phyloP scores from a whole-genome alignment of 225 moss, liverwort and hornwort species.

The Asterella californica region DNA sequence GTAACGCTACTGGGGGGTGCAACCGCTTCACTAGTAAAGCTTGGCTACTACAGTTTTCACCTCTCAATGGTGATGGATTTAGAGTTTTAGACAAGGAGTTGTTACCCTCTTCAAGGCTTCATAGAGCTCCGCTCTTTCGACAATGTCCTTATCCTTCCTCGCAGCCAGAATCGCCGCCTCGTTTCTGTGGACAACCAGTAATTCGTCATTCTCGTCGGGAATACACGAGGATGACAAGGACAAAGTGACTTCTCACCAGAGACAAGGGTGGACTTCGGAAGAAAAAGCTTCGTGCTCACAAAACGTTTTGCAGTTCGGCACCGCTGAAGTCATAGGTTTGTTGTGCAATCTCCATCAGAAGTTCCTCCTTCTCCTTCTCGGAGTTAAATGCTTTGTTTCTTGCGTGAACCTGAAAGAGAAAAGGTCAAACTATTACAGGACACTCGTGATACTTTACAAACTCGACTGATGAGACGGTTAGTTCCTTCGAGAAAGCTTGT shows the following conservation, averaged over 20 bases:
- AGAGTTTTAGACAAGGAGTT: not conserved
- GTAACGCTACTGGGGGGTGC: not conserved
- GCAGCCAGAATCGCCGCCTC: slow-evolving; percentile 98
- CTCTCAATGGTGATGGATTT: not conserved
- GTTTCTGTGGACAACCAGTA: slow-evolving; percentile 51
- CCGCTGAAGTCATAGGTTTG: slow-evolving; percentile 87
- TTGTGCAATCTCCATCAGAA: slow-evolving; percentile 64
- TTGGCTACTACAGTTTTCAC: not conserved
- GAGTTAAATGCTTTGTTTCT: slow-evolving; percentile 91
- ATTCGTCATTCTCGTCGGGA: not conserved
- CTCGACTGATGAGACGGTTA: not conserved
- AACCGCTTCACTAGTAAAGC: not conserved
- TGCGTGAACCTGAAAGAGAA: slow-evolving; percentile 65
- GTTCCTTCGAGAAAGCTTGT: not conserved
- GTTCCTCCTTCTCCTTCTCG: slow-evolving; percentile 75
- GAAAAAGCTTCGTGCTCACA: slow-evolving; percentile 53
- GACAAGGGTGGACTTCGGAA: not conserved
- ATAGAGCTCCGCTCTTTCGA: slow-evolving; percentile 70
- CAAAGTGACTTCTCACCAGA: not conserved
- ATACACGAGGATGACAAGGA: not conserved
- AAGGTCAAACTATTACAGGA: not conserved
- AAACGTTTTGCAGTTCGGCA: slow-evolving; percentile 93
- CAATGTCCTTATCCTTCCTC: slow-evolving; percentile 84
- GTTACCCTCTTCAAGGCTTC: slow-evolving; percentile 91
- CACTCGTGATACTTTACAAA: not conserved